Conservation (phyloP, 2,329 filamentous ascomycete species). For the Knoxdaviesia proteae region DNA sequence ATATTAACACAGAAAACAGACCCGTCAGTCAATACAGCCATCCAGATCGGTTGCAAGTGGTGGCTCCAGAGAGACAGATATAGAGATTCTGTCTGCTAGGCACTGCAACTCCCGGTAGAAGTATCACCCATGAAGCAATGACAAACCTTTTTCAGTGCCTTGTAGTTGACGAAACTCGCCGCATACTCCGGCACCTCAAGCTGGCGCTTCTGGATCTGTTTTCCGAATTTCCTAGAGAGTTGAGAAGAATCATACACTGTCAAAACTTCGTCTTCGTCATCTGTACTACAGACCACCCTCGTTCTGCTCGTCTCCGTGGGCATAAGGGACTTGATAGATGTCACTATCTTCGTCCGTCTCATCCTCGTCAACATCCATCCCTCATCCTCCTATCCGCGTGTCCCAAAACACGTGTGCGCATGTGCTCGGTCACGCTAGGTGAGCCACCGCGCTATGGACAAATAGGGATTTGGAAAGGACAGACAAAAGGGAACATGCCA, state of each 20-base stretch:
- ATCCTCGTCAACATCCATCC: too few species aligned
- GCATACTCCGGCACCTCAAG: constrained; percentile 98
- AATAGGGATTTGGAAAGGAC: too few species aligned
- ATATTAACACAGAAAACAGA: constrained; percentile 7
- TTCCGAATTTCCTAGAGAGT: constrained; percentile 81
- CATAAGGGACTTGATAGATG: too few species aligned
- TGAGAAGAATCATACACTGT: not conserved
- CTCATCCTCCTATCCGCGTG: too few species aligned
- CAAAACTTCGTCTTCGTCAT: too few species aligned
- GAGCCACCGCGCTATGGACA: too few species aligned
- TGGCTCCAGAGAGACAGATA: not conserved
- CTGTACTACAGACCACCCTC: too few species aligned
- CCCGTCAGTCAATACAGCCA: not conserved
- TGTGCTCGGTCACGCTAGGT: too few species aligned
- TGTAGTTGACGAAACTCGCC: constrained; percentile 97
- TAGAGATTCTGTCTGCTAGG: not conserved
- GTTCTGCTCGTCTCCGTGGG: too few species aligned
- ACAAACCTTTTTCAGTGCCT: constrained; percentile 87
- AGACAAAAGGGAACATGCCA: too few species aligned
- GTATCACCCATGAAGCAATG: not conserved
- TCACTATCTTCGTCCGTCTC: too few species aligned
- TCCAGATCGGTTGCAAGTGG: not conserved
- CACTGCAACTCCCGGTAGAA: not conserved
- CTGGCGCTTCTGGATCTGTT: constrained; percentile 97
- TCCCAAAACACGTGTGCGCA: too few species aligned